A percentile compares a stretch with the other conserved stretches of the same genome.
Evolutionary conservation across 2,329 filamentous ascomycete species (phyloP).

Genomic region (Aureobasidium pullulans): DNA sequence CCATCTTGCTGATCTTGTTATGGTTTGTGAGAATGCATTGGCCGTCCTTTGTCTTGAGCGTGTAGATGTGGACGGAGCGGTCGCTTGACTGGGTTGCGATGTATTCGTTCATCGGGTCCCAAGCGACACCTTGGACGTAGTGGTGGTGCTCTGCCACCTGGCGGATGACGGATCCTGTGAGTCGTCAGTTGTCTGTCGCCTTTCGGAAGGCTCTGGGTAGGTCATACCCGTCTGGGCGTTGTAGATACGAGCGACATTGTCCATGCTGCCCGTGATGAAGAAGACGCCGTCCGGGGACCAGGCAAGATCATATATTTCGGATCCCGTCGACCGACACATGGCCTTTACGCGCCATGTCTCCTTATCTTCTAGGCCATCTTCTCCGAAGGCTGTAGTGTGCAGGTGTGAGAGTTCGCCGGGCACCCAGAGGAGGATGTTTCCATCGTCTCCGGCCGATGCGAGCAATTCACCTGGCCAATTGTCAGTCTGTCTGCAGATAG

Average conservation of each 20-base stretch:
- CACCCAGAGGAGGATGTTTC: slow-evolving; percentile 94
- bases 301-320: slow-evolving; percentile 95
- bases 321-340: slow-evolving; percentile 91
- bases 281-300: slow-evolving; percentile 97
- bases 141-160: slow-evolving; percentile 97
- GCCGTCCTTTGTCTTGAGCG: slow-evolving; percentile 89
- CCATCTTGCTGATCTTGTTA: slow-evolving; percentile 80
- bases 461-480: slow-evolving; percentile 68
- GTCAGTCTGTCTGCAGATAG: neutral
- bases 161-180: slow-evolving; percentile 60
- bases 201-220: slow-evolving; percentile 5
- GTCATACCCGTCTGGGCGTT: slow-evolving; percentile 76
- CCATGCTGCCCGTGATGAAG: slow-evolving; percentile 99
- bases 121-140: slow-evolving; percentile 95
- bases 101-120: slow-evolving; percentile 97
- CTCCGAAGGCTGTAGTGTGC: slow-evolving; percentile 58
- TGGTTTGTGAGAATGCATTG: slow-evolving; percentile 78
- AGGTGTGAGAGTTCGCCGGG: slow-evolving; percentile 68
- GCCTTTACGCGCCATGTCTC: slow-evolving; percentile 96
- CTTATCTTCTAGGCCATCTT: slow-evolving; percentile 83
- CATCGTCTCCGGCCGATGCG: slow-evolving; percentile 92
- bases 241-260: slow-evolving; percentile 95
- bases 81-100: slow-evolving; percentile 98
- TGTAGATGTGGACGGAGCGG: slow-evolving; percentile 95
- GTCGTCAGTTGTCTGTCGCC: slow-evolving; percentile 17